Percentiles rank a stretch among this genome's conserved stretches.
Evolutionary conservation across 352 stramenopile genomes (phyloP).

Genomic region (Halophytophthora batemanensis): DNA sequence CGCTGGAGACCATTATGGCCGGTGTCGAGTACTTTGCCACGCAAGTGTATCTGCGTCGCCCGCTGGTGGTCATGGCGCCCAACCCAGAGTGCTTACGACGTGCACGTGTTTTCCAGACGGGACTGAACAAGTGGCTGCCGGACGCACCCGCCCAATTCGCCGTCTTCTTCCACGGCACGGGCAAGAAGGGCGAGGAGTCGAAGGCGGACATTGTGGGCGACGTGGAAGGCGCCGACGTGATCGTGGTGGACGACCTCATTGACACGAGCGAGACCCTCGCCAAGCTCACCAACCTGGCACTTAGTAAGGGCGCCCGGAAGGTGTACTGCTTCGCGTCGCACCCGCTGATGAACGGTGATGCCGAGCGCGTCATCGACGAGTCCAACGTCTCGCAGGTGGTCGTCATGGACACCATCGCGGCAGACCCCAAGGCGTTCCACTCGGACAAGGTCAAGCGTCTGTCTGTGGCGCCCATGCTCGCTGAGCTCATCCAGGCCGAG

Average conservation of each 20-base stretch:
- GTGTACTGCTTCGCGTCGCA: slow-evolving; percentile 91
- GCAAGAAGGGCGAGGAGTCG: slow-evolving; percentile 51
- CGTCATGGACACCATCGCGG: slow-evolving; percentile 89
- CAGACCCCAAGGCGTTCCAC: slow-evolving; percentile 48
- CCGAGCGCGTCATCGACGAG: slow-evolving; percentile 83
- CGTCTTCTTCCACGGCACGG: slow-evolving; percentile 77
- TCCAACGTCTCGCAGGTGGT: slow-evolving; percentile 82
- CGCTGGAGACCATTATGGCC: slow-evolving; percentile 89
- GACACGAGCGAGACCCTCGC: slow-evolving; percentile 83
- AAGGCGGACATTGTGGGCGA: slow-evolving; percentile 87
- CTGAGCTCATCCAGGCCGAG: slow-evolving; percentile 89
- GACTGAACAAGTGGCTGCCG: slow-evolving; percentile 85
- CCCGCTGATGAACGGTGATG: slow-evolving; percentile 85
- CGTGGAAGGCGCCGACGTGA: slow-evolving; percentile 85
- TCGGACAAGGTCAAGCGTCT: slow-evolving; percentile 88
- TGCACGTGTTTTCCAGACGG: slow-evolving; percentile 82
- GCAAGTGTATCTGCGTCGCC: slow-evolving; percentile 74
- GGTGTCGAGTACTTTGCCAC: slow-evolving; percentile 91
- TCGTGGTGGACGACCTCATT: slow-evolving; percentile 92
- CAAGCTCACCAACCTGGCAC: slow-evolving; percentile 79
- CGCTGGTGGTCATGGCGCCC: slow-evolving; percentile 86
- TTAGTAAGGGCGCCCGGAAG: slow-evolving; percentile 80
- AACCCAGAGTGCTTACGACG: slow-evolving; percentile 85
- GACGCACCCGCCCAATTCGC: slow-evolving; percentile 79
- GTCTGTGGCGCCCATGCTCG: slow-evolving; percentile 85